Evolutionary conservation across 768 basidiomycete genomes (phyloP).

Genomic region (Phlebiopsis flavidoalba): DNA sequence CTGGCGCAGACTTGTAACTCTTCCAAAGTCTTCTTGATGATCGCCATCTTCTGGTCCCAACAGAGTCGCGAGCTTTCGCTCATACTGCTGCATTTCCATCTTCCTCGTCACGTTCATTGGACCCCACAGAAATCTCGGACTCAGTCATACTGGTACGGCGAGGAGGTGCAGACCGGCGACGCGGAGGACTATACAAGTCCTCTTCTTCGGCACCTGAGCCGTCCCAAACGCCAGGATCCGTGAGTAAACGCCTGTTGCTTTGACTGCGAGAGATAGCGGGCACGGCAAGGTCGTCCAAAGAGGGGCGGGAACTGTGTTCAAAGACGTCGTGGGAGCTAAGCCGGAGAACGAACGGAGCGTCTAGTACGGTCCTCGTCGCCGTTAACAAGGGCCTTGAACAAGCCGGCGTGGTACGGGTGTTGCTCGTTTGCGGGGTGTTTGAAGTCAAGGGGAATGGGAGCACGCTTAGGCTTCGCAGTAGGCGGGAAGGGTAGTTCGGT

Average conservation of each 20-base stretch:
- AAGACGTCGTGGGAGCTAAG: slow-evolving; percentile 71
- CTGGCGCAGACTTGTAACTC: slow-evolving; percentile 14
- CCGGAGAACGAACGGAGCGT: slow-evolving; percentile 67
- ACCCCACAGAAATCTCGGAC: slow-evolving; percentile 38
- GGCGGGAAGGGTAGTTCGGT: slow-evolving; percentile 30
- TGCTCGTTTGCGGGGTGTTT: slow-evolving; percentile 58
- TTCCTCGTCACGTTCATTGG: slow-evolving; percentile 49
- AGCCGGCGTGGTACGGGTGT: slow-evolving; percentile 72
- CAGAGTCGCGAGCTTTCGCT: slow-evolving; percentile 55
- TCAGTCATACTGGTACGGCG: slow-evolving; percentile 39
- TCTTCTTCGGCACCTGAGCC: slow-evolving; percentile 24
- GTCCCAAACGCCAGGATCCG: slow-evolving; percentile 46
- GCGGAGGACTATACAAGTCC: slow-evolving; percentile 29
- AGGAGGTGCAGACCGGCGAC: slow-evolving; percentile 36
- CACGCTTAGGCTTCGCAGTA: slow-evolving; percentile 46
- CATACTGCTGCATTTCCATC: slow-evolving; percentile 54
- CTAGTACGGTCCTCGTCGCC: slow-evolving; percentile 61
- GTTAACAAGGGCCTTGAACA: slow-evolving; percentile 76
- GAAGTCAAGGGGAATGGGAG: slow-evolving; percentile 80
- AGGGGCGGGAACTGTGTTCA: slow-evolving; percentile 53
- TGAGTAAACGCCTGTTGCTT: slow-evolving; percentile 48
- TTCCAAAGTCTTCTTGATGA: slow-evolving; percentile 37
- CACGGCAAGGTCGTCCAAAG: slow-evolving; percentile 72
- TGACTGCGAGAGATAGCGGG: slow-evolving; percentile 61
- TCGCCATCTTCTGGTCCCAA: slow-evolving; percentile 67